phyloP scores from a whole-genome alignment of 129 eudicot genomes.

The Lonicera japonica region DNA sequence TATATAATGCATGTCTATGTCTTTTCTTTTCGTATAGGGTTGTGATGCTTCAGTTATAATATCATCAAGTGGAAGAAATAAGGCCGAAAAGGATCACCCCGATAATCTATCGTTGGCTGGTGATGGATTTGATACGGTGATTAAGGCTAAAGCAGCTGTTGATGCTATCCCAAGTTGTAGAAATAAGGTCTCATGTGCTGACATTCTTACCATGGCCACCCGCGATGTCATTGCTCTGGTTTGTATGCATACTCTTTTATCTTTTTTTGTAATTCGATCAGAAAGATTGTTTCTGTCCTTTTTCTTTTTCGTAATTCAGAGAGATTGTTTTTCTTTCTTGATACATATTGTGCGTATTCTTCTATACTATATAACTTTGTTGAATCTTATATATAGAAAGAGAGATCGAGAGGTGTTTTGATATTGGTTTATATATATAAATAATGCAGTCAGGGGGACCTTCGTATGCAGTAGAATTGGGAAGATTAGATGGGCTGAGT shows the following conservation, averaged over 20 bases:
- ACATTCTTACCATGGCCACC: conserved; percentile 86
- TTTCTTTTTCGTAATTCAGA: too few species aligned
- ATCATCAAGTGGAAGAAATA: conserved; percentile 41
- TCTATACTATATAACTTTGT: too few species aligned
- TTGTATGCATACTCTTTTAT: background rate
- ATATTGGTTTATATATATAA: too few species aligned
- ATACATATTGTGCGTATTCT: too few species aligned
- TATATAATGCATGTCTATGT: background rate
- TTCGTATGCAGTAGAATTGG: conserved; percentile 66
- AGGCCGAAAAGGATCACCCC: conserved; percentile 70
- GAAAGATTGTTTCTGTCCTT: too few species aligned
- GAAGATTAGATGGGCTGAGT: conserved; percentile 69
- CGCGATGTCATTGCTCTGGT: conserved; percentile 70
- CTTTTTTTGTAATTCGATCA: too few species aligned
- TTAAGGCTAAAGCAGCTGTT: conserved; percentile 76
- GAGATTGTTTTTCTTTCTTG: background rate
- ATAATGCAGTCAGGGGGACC: conserved; percentile 73
- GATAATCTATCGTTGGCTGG: conserved; percentile 77
- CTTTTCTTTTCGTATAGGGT: conserved; percentile 31
- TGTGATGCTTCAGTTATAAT: conserved; percentile 85
- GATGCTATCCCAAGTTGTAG: conserved; percentile 55
- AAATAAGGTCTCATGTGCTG: conserved; percentile 84
- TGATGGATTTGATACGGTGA: conserved; percentile 76
- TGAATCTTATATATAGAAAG: too few species aligned
- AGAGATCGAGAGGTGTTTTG: too few species aligned